Evolutionary conservation across 352 stramenopile genomes (phyloP).

Genomic region (Phytopythium helicoides): DNA sequence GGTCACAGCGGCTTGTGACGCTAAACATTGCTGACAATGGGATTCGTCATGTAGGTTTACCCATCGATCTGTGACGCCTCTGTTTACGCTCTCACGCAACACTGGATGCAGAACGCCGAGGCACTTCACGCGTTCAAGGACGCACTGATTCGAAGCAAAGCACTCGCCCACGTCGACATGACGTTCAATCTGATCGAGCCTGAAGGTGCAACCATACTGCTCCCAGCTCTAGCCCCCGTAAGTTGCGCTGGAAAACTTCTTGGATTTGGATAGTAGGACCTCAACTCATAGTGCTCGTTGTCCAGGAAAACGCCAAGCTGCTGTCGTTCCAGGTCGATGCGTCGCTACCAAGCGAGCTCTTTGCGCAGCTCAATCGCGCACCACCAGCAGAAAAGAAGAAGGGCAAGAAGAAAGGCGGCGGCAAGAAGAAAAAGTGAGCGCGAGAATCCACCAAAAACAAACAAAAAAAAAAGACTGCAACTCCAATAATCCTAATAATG

Average conservation of each 20-base stretch:
- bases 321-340: constrained; percentile 75
- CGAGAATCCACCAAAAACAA: no score
- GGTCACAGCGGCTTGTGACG: constrained; percentile 47
- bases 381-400: constrained; percentile 82
- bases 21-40: constrained; percentile 80
- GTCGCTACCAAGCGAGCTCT: constrained; percentile 66
- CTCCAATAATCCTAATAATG: no score
- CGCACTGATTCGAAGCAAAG: constrained; percentile 60
- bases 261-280: no score
- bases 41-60: constrained; percentile 58
- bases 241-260: no score
- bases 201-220: constrained; percentile 53
- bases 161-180: constrained; percentile 68
- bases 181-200: constrained; percentile 77
- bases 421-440: constrained; percentile 62
- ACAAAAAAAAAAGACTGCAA: neutral
- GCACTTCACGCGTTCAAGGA: constrained; percentile 56
- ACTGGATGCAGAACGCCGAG: constrained; percentile 38
- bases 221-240: constrained; percentile 53
- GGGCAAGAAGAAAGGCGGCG: constrained; percentile 65
- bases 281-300: no score
- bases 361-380: constrained; percentile 67
- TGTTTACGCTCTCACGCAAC: no score
- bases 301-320: constrained; percentile 63
- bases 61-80: no score